phyloP scores from a whole-genome alignment of 495 filamentous ascomycete genomes.

The Penicillium fimorum region DNA sequence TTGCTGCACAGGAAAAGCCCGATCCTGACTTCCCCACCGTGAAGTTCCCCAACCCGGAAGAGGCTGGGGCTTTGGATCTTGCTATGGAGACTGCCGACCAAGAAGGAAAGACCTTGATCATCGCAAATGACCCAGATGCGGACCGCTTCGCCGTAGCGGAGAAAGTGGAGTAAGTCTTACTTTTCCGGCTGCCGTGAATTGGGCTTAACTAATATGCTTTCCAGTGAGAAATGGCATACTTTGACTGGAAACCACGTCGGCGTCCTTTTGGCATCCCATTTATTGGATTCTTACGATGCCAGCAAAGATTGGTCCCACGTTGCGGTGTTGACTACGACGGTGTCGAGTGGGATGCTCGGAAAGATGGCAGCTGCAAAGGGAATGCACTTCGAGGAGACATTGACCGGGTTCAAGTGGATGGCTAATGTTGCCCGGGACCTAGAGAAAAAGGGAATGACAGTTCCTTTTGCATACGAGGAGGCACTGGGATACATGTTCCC shows the following conservation, averaged over 20 bases:
- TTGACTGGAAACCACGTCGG: conserved; percentile 72
- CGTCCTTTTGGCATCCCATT: conserved; percentile 57
- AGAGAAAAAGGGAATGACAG: conserved; percentile 46
- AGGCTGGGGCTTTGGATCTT: conserved; percentile 65
- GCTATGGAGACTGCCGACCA: conserved; percentile 56
- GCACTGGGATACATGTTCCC: conserved; percentile 76
- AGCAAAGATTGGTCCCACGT: conserved; percentile 33
- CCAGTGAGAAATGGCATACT: conserved; percentile 54
- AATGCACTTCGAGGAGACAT: conserved; percentile 60
- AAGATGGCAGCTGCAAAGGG: conserved; percentile 56
- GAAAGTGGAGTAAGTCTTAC: conserved; percentile 46
- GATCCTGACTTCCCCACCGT: conserved; percentile 71
- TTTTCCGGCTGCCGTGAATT: background rate
- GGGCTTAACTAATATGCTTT: background rate
- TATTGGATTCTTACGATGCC: conserved; percentile 46
- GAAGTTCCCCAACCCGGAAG: conserved; percentile 70
- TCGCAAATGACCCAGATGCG: conserved; percentile 72
- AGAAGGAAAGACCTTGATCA: conserved; percentile 48
- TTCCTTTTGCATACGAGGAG: conserved; percentile 68
- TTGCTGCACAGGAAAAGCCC: conserved; percentile 53
- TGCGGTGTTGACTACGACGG: conserved; percentile 61
- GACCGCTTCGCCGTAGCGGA: conserved; percentile 69
- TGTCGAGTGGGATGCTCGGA: conserved; percentile 64
- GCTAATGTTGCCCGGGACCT: conserved; percentile 47
- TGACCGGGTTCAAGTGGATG: conserved; percentile 80